Base-by-base conservation (phyloP, 495 filamentous ascomycete species). In the Xylaria intraflava region DNA sequence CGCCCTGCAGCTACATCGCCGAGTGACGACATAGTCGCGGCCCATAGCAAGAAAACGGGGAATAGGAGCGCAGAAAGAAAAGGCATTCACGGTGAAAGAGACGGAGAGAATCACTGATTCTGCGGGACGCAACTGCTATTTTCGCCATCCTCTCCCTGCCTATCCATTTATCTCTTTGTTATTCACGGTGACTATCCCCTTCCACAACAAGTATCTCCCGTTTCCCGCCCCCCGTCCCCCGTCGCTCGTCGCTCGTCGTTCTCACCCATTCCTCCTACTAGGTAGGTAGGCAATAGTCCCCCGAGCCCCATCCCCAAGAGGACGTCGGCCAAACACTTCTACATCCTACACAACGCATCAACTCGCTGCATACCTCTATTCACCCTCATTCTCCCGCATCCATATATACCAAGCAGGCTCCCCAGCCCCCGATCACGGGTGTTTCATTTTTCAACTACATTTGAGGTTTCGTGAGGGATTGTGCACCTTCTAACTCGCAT, bases 11-110 rank as follows among this genome's bases (percentile, higher is more conserved):
- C 50, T 52, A 29, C 31, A 23, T 52, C 41, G 50, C 50, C 50
- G 41, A 52, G 50, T 52, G 50, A 52, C 50, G 41, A 52, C 50
- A 52, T 52, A 52, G 50, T 52, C 30, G 49, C 40, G 44, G 20
- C 20, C 23, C 1, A 20, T 1, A 46, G 29, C 1, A n/a, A 46
- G n/a, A 3, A 3, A 19, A 24, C 27, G 10, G 8, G 41, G 19
- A 35, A 51, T 19, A 24, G 17, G 45, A 38, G 30, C 4, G 20
- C 30, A 43, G 5, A 43, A 51, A 33, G 27, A 42, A 30, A 31
- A 17, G 7, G 27, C 20, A 19, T 27, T 23, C 39, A 26, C 38
- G 26, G n/a, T 23, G 22, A 14, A 14, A 24, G 19, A 1, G 19
- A 16, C 17, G 35, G 24, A 33, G 31, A 33, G 6, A 23, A 11